Base-by-base conservation (phyloP, 352 stramenopile genomes). In the Pythium folliculosum region DNA sequence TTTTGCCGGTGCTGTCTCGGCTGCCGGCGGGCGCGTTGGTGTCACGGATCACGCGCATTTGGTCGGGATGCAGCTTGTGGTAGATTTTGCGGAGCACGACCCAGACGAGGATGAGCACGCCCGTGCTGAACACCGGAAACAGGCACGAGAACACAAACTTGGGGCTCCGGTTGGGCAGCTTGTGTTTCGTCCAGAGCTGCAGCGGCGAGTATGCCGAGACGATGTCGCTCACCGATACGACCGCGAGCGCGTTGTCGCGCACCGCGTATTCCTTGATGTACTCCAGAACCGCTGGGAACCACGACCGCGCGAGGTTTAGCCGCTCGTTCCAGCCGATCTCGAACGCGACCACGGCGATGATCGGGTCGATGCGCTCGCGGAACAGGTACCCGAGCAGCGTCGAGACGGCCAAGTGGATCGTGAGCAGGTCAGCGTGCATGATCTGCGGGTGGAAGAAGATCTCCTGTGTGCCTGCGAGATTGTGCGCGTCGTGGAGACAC, bases 381-480 rank as follows among this genome's bases (percentile, higher is more conserved):
- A 55, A 38, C 0, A 61, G 0, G 9, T 49, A 27, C 2, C 64
- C 64, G 17, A 60, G 21, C 19, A 64, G 9, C 5, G 48, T 40
- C n/a, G 49, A 38, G 27, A 59, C 13, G 17, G 71, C 70, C 7
- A 86, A 40, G 37, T 80, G 80, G 0, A 86, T 62, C 2, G 70
- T 77, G 27, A 86, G 60, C 44, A 86, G 67, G 53, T 81, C 64
- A 9, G 55, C 64, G 16, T 45, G 47, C 12, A 65, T 60, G 13
- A 54, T 59, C 8, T 23, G 14, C 12, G 23, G 10, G 19, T 45
- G 44, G 9, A 35, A 27, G 16, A 60, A 63, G 19, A 59, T 43
- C 5, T 19, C 10, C 0, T 58, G 16, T 4, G 23, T 32, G 9
- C 25, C 30, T 19, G 23, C n/a, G 5, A 69, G 17, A 3, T 19